A percentile compares a stretch with the other conserved stretches of the same genome.
These are phyloP conservation scores for Boechera stricta DNA, from an alignment of 345 rosid species.

Conservation along the genomic window DNA sequence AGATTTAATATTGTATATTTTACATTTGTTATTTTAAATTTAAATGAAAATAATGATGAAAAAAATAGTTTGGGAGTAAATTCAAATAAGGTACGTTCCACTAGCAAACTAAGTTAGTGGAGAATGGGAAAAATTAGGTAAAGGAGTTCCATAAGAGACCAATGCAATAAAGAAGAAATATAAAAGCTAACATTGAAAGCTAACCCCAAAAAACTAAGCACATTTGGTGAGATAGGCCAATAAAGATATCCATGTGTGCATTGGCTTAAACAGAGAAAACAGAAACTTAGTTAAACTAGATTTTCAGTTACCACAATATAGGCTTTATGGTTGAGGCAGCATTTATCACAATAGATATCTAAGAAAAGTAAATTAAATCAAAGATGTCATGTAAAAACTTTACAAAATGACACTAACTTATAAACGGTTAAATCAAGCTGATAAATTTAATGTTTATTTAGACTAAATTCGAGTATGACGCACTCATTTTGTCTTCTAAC, in stretches of 20 bases:
- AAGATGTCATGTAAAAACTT: conserved; percentile 1
- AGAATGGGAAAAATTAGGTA: conserved; percentile 46
- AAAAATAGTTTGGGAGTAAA: not conserved
- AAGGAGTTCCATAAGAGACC: conserved; percentile 48
- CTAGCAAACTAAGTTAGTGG: conserved; percentile 34
- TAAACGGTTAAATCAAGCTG: no score
- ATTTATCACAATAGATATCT: conserved; percentile 22
- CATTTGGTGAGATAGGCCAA: conserved; percentile 26
- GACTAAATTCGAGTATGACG: not conserved
- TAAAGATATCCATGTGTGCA: conserved; percentile 32
- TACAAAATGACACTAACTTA: not conserved
- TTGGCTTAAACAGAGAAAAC: conserved; percentile 8
- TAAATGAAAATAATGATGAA: not conserved
- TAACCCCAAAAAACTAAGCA: conserved; percentile 28
- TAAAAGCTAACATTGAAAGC: conserved; percentile 36
- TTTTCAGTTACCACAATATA: conserved; percentile 17
- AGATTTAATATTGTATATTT: not conserved
- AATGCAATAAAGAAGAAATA: conserved; percentile 41
- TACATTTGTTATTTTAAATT: not conserved
- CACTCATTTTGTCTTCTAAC: no score
- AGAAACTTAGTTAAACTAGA: conserved; percentile 4
- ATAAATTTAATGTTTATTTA: not conserved
- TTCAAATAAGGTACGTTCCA: conserved; percentile 20
- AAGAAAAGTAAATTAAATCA: conserved; percentile 8
- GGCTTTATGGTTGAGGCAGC: conserved; percentile 6